Base-by-base conservation (phyloP, 345 rosid species). In the Cardamine occulta region DNA sequence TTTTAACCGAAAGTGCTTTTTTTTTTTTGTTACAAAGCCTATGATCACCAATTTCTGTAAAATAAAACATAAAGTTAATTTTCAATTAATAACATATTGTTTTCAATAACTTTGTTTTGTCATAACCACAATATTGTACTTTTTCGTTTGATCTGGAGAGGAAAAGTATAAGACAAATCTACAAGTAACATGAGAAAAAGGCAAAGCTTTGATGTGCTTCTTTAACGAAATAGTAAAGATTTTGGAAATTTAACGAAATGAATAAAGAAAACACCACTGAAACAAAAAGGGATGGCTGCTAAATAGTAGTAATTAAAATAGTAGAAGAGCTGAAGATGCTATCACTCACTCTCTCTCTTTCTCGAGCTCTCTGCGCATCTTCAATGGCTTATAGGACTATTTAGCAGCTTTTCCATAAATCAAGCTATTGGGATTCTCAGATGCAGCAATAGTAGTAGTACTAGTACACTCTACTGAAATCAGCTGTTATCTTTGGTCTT, bases 301-400 rank as follows among this genome's bases (percentile, higher is more conserved):
- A 19, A 19, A 19, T 19, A 19, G 19, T 19, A 19, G 19, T 19
- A 19, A 19, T 19, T 29, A 28, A 28, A 15, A 26, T 28, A 12
- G 52, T 15, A 13, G 48, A 39, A 40, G 32, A 42, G 18, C 11
- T 26, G 31, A 44, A 57, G 66, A 70, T 70, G 37, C 59, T 44
- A 37, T 10, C 49, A 2, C 32, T 45, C 58, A 12, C 59, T 37
- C 73, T 34, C 2, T 54, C 57, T 63, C 29, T 54, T 28, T 63
- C 19, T 19, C 19, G 19, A 19, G 19, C 19, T 21, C 66, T 44
- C 32, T 32, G 18, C 14, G 45, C 5, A 11, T 32, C 19, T n/a
- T 44, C 72, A 56, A 57, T 34, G 73, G 73, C 78, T 65, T 19
- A 19, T 74, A 56, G 51, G 61, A 61, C 59, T 39, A 49, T 24